phyloP scores from a whole-genome alignment of 345 rosid genomes.

The Jatropha curcas region DNA sequence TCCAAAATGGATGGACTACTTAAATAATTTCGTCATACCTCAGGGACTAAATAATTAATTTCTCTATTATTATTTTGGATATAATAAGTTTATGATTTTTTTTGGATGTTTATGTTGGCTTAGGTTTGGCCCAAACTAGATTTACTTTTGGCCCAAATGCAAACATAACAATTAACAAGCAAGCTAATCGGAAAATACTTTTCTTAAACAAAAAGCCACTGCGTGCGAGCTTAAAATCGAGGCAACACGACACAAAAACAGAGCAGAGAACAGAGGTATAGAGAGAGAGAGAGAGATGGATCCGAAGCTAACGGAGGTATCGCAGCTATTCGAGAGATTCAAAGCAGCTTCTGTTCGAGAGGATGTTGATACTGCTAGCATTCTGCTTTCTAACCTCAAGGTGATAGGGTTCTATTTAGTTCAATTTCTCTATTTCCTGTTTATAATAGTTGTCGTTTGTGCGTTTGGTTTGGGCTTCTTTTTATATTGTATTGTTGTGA shows the following conservation, averaged over 20 bases:
- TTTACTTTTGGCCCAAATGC: too few relatives aligned
- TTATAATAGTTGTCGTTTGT: not conserved
- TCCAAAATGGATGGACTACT: too few relatives aligned
- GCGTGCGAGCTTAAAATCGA: not conserved
- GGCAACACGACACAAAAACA: not conserved
- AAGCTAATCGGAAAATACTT: conserved; percentile 7
- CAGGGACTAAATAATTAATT: too few relatives aligned
- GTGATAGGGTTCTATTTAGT: conserved; percentile 25
- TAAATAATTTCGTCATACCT: too few relatives aligned
- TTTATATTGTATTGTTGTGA: not conserved
- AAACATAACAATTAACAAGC: too few relatives aligned
- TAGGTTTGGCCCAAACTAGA: too few relatives aligned
- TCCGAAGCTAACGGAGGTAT: conserved; percentile 75
- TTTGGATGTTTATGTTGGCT: too few relatives aligned
- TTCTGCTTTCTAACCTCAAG: conserved; percentile 81
- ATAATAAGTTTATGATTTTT: too few relatives aligned
- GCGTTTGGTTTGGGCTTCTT: not conserved
- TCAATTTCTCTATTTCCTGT: not conserved
- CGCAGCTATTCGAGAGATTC: conserved; percentile 83
- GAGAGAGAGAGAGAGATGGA: conserved; percentile 52
- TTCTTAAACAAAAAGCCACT: conserved; percentile 47
- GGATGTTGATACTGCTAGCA: conserved; percentile 54
- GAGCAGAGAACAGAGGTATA: not conserved
- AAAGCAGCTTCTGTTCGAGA: conserved; percentile 77
- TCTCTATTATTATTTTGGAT: too few relatives aligned